A percentile compares a stretch with the other conserved stretches of the same genome.
phyloP scores from a whole-genome alignment of 2,329 filamentous ascomycete species.

The Sphaerulina vaccinii region DNA sequence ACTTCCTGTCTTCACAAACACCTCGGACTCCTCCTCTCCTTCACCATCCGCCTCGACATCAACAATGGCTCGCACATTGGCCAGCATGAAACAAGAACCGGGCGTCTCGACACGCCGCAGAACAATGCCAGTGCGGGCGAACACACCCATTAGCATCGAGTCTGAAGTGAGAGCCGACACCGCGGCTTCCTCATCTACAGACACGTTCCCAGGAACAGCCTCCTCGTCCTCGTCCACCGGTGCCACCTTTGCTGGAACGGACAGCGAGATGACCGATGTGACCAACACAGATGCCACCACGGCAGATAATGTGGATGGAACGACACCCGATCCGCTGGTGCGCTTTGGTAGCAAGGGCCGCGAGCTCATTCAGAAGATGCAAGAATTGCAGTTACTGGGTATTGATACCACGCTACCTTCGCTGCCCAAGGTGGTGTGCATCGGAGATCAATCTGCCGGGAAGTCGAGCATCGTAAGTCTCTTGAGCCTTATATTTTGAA shows the following conservation, averaged over 20 bases:
- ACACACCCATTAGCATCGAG: constrained; percentile 1
- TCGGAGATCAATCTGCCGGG: constrained; percentile 82
- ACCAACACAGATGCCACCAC: not conserved
- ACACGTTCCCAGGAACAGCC: not conserved
- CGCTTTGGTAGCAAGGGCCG: constrained; percentile 64
- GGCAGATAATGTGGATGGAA: not conserved
- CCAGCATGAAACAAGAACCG: constrained; percentile 4
- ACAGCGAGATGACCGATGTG: constrained; percentile 12
- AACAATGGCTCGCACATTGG: not conserved
- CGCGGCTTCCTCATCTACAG: not conserved
- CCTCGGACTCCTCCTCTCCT: not conserved
- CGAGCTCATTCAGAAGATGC: constrained; percentile 63
- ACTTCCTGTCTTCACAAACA: not conserved
- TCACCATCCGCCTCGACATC: not conserved
- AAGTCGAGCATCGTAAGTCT: constrained; percentile 66
- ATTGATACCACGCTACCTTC: constrained; percentile 66
- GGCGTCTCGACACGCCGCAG: not conserved
- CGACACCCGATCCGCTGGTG: constrained; percentile 37
- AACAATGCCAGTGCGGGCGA: constrained; percentile 3
- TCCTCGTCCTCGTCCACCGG: not conserved
- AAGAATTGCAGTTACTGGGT: constrained; percentile 68
- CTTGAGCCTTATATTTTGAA: no score
- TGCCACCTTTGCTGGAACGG: constrained; percentile 7
- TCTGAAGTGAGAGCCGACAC: not conserved
- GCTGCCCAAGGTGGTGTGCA: constrained; percentile 75